Conservation (phyloP, 805 yeast genomes). For the Hanseniaspora singularis region DNA sequence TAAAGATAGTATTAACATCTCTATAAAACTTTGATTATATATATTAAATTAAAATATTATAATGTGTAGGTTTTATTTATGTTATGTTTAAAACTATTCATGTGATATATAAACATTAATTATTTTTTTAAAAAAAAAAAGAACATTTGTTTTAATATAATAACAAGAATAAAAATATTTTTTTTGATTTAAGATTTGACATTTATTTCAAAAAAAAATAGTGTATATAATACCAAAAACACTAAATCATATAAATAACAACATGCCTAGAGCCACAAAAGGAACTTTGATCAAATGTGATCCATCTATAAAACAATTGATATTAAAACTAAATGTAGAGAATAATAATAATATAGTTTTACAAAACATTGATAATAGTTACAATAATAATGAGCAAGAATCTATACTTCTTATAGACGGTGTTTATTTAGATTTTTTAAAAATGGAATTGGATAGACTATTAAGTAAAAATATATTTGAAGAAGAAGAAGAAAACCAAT, state of each 20-base stretch:
- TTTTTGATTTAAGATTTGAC: no score
- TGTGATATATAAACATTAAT: no score
- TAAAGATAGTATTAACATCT: no score
- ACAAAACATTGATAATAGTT: constrained; percentile 83
- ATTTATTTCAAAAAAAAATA: no score
- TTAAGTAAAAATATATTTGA: constrained; percentile 76
- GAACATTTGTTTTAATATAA: no score
- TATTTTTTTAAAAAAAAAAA: no score
- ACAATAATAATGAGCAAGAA: constrained; percentile 26
- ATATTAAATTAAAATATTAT: no score
- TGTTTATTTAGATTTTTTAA: constrained; percentile 61
- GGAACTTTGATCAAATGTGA: constrained; percentile 58
- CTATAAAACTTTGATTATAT: no score
- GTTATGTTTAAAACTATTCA: no score
- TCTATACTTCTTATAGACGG: constrained; percentile 53
- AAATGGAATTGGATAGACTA: constrained; percentile 60
- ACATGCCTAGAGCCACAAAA: constrained; percentile 44
- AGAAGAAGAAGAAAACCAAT: constrained; percentile 42
- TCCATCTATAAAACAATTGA: constrained; percentile 82
- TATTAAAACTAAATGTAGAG: constrained; percentile 67
- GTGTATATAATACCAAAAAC: no score
- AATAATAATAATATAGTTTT: constrained; percentile 54
- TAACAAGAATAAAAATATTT: no score
- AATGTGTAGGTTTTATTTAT: no score
- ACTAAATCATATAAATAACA: background rate